phyloP scores from a whole-genome alignment of 108 stramenopile species.

The Skeletonema marinoi region DNA sequence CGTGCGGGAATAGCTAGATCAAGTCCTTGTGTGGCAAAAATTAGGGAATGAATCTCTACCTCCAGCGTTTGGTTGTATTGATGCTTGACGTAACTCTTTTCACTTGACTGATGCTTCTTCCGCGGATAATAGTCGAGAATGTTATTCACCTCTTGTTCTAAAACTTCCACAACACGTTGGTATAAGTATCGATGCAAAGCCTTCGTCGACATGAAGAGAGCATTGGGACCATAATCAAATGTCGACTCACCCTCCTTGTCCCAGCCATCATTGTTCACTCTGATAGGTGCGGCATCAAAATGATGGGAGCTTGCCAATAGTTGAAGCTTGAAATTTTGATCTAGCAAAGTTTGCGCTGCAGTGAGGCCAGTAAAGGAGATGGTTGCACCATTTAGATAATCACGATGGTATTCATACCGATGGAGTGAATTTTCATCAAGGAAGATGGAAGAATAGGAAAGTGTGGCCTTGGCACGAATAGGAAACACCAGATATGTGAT shows the following conservation, averaged over 20 bases:
- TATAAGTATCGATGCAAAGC: slow-evolving; percentile 22
- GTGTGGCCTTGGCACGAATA: slow-evolving; percentile 1
- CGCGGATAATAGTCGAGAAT: background rate
- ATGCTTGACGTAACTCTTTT: background rate
- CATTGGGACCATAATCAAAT: slow-evolving; percentile 43
- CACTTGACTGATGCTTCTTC: background rate
- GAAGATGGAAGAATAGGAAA: background rate
- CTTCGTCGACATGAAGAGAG: slow-evolving; percentile 27
- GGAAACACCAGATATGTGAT: slow-evolving; percentile 32
- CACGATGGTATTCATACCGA: background rate
- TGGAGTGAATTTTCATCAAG: background rate
- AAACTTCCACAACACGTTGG: slow-evolving; percentile 18
- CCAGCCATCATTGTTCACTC: background rate
- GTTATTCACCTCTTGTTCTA: background rate
- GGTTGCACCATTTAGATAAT: background rate
- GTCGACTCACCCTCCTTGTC: background rate
- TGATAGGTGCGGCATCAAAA: slow-evolving; percentile 6
- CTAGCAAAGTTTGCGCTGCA: slow-evolving; percentile 35
- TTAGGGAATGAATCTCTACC: slow-evolving; percentile 29
- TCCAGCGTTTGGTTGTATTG: background rate
- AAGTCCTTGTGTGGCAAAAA: slow-evolving; percentile 69
- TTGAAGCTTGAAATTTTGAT: slow-evolving; percentile 54
- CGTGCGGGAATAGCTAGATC: slow-evolving; percentile 62
- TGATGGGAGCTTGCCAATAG: slow-evolving; percentile 41
- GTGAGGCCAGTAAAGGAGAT: slow-evolving; percentile 19